Evolutionary conservation across 139 green algal genomes (phyloP).

Genomic region (Ulvella scutata): DNA sequence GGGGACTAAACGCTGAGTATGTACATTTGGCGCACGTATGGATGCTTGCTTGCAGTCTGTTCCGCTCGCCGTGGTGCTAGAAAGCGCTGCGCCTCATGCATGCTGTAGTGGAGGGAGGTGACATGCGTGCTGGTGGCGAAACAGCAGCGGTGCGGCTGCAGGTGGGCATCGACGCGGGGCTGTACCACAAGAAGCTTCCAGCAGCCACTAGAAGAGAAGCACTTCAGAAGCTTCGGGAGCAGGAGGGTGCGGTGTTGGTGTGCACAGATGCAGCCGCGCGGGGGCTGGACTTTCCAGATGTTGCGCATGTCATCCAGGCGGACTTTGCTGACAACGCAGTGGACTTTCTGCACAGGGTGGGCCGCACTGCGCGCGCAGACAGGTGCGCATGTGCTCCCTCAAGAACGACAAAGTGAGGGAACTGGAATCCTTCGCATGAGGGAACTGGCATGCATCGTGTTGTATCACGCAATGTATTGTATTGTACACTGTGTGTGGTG

Average conservation of each 20-base stretch:
- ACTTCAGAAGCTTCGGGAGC: slow-evolving; percentile 11
- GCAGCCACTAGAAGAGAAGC: slow-evolving; percentile 11
- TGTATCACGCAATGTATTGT: too few species aligned
- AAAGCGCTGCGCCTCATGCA: too few species aligned
- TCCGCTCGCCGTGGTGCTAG: too few species aligned
- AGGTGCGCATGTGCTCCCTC: neutral
- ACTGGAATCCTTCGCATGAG: too few species aligned
- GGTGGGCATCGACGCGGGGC: neutral
- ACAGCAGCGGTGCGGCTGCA: neutral
- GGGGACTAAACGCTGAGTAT: too few species aligned
- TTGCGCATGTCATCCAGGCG: slow-evolving; percentile 58
- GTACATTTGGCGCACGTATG: too few species aligned
- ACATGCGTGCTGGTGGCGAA: too few species aligned
- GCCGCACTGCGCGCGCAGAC: slow-evolving; percentile 59
- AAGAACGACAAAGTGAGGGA: too few species aligned
- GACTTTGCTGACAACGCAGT: slow-evolving; percentile 83
- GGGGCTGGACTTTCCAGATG: slow-evolving; percentile 69
- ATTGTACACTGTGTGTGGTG: too few species aligned
- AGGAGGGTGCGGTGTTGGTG: slow-evolving; percentile 57
- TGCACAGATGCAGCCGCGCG: slow-evolving; percentile 82
- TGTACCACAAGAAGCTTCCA: slow-evolving; percentile 34
- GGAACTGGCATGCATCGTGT: too few species aligned
- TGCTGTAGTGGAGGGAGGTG: too few species aligned
- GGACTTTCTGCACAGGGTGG: slow-evolving; percentile 88
- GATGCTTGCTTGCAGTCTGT: too few species aligned